Base-by-base conservation (phyloP, 495 filamentous ascomycete species). In the Penicillium fimorum region DNA sequence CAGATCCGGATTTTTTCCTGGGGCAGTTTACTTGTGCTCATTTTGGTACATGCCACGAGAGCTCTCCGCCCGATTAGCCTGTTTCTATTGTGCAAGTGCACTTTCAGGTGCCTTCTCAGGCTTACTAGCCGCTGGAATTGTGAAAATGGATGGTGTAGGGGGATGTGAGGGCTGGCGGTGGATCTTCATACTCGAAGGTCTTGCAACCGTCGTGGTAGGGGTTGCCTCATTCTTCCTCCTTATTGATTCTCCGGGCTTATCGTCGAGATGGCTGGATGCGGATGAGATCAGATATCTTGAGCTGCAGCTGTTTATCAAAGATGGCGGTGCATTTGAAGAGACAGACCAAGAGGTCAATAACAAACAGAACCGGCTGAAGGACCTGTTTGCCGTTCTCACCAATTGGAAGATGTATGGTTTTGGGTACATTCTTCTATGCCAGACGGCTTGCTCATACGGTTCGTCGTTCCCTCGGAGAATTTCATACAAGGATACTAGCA, bases 131-230 rank as follows among this genome's bases (percentile, higher is more conserved):
- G 87, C 77, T 52, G 86, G 70, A 0, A 84, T 89, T 40, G 80
- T 82, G n/a, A 57, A 87, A 52, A 87, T 90, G 82, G 72, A 85
- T 22, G 86, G 86, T 3, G 60, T 84, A 2, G 82, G 71, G 0
- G 81, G 82, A 0, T 64, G 84, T 15, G 73, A 77, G 41, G 87
- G 87, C 13, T 90, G 87, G 87, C 76, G 83, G 12, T 90, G 87
- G 87, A 89, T 91, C 45, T 86, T 86, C 64, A 80, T 87, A 24
- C 74, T 87, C 3, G 84, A 86, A 48, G 79, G 84, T 20, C 74
- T 78, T 10, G 78, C 79, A 5, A 82, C 67, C 7, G 72, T 89
- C 1, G 11, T 84, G 4, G 72, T 88, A 2, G 86, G 83, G 7
- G 49, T 80, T 11, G 24, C 72, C 2, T 79, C 81, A 20, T 89